These are phyloP conservation scores for Diaporthe nobilis DNA, from an alignment of 2,329 filamentous ascomycete genomes.

Conservation along the genomic window DNA sequence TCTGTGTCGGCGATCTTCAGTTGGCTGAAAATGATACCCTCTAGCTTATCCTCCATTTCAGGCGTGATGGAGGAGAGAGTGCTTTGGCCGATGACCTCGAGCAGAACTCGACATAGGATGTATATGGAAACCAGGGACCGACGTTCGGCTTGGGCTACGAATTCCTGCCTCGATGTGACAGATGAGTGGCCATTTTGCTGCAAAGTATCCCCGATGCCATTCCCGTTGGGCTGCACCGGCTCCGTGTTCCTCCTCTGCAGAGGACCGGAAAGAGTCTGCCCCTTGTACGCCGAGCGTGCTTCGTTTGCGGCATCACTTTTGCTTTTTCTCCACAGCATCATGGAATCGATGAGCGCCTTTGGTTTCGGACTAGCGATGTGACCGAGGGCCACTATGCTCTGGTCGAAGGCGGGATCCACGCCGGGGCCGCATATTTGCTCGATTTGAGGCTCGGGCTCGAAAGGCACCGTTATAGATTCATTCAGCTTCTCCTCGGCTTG, in stretches of 20 bases:
- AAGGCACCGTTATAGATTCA: constrained; percentile 84
- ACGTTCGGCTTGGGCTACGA: constrained; percentile 84
- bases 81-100: constrained; percentile 95
- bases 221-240: constrained; percentile 65
- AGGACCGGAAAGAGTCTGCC: constrained; percentile 54
- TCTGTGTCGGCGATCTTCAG: constrained; percentile 90
- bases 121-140: constrained; percentile 96
- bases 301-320: constrained; percentile 91
- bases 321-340: constrained; percentile 98
- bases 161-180: constrained; percentile 73
- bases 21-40: constrained; percentile 97
- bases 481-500: constrained; percentile 98
- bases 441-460: constrained; percentile 85
- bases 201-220: constrained; percentile 47
- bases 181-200: constrained; percentile 55
- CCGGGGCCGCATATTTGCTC: constrained; percentile 93
- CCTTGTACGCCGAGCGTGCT: constrained; percentile 59
- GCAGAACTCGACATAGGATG: constrained; percentile 91
- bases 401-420: constrained; percentile 90
- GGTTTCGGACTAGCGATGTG: constrained; percentile 96
- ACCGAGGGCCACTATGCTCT: constrained; percentile 91
- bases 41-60: constrained; percentile 94
- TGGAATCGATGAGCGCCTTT: constrained; percentile 93
- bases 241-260: constrained; percentile 82
- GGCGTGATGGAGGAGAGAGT: constrained; percentile 84